Evolutionary conservation across 306 rosid genomes (phyloP).

Genomic region (Inga oerstediana): DNA sequence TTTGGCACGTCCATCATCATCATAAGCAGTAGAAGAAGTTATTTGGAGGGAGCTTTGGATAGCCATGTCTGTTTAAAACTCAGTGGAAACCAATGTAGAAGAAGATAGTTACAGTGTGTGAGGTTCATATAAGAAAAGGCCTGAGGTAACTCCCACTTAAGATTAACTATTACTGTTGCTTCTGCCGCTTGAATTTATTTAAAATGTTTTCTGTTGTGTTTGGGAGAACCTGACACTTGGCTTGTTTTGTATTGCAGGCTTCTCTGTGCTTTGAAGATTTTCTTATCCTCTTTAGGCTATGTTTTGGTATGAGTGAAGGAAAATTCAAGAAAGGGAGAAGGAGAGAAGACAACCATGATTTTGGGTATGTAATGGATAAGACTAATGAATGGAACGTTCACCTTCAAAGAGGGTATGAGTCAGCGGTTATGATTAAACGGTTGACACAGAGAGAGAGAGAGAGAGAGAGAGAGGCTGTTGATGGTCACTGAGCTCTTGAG

Average conservation of each 20-base stretch:
- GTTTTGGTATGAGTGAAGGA: neutral
- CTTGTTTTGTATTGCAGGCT: neutral
- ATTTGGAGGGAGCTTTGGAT: neutral
- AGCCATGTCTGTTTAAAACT: slow-evolving; percentile 33
- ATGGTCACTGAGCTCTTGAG: neutral
- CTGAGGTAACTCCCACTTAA: neutral
- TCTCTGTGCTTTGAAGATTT: neutral
- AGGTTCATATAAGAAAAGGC: neutral
- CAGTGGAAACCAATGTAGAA: slow-evolving; percentile 21
- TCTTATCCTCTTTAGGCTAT: neutral
- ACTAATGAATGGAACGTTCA: neutral
- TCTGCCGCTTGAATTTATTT: neutral
- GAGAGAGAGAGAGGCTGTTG: neutral
- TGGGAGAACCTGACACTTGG: neutral
- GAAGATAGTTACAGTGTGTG: neutral
- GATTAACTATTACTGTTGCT: neutral
- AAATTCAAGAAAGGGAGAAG: neutral
- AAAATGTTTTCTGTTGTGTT: neutral
- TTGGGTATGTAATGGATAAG: neutral
- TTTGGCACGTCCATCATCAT: slow-evolving; percentile 52
- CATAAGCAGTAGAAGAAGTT: neutral
- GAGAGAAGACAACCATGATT: neutral
- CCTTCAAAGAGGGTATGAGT: neutral
- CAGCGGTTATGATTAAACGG: neutral
- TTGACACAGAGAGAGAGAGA: neutral